Conservation (phyloP, 2,329 filamentous ascomycete species). For the Sporothrix schenckii region DNA sequence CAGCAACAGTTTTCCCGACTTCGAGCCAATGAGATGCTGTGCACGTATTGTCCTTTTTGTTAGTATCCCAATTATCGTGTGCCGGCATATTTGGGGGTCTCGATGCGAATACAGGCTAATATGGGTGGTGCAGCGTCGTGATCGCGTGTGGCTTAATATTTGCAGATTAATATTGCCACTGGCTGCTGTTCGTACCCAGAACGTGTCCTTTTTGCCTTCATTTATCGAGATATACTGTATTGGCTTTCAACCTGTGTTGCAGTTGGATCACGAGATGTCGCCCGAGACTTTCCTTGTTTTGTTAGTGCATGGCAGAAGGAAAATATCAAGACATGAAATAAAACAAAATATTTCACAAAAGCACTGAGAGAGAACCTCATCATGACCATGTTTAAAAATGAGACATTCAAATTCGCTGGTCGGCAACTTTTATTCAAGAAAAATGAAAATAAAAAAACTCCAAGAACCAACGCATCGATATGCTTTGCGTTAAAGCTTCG, state of each 20-base stretch:
- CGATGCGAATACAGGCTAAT: constrained; percentile 24
- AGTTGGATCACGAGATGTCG: no score
- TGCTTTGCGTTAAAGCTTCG: not conserved
- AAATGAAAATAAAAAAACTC: not conserved
- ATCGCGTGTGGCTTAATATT: constrained; percentile 1
- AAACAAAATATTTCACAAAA: no score
- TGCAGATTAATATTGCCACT: not conserved
- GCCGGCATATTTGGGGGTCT: constrained; percentile 18
- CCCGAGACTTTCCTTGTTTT: no score
- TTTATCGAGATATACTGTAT: no score
- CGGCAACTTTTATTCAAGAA: not conserved
- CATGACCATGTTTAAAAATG: no score
- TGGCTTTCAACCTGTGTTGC: no score
- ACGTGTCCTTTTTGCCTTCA: no score
- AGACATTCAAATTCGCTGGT: no score
- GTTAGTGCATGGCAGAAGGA: no score
- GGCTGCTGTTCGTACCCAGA: no score
- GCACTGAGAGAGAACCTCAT: no score
- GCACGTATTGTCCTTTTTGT: not conserved
- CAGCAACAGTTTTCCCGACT: not conserved
- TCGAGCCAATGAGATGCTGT: not conserved
- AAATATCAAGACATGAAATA: no score
- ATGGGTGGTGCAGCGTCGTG: constrained; percentile 3
- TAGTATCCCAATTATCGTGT: not conserved
- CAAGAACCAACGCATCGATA: not conserved